Percentiles rank a stretch among this genome's conserved stretches.
Evolutionary conservation across 495 filamentous ascomycete genomes (phyloP).

Genomic region (Clavariopsis aquatica): DNA sequence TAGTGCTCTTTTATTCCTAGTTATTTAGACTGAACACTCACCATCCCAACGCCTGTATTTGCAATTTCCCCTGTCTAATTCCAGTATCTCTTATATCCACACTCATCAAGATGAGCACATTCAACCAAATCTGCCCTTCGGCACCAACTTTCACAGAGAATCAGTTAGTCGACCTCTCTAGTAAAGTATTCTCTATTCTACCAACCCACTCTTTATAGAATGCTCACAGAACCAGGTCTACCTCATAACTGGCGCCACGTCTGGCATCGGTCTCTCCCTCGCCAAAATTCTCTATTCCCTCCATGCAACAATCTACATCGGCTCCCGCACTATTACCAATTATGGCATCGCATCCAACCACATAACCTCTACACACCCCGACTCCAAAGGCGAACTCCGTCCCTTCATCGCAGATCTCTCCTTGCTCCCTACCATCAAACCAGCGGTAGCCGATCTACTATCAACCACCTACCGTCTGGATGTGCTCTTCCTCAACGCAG

Average conservation of each 20-base stretch:
- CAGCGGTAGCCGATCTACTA: constrained; percentile 47
- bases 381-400: constrained; percentile 45
- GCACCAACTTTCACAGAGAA: constrained; percentile 25
- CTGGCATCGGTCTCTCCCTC: constrained; percentile 47
- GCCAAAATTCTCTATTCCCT: constrained; percentile 48
- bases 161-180: constrained; percentile 21
- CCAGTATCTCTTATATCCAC: too few relatives aligned
- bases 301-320: constrained; percentile 50
- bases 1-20: too few relatives aligned
- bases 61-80: too few relatives aligned
- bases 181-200: constrained; percentile 5
- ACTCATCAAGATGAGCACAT: constrained; percentile 19
- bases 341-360: constrained; percentile 44
- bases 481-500: constrained; percentile 56
- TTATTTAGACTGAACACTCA: too few relatives aligned
- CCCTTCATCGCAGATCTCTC: constrained; percentile 50
- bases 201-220: neutral
- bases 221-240: constrained; percentile 14
- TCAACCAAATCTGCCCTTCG: constrained; percentile 30
- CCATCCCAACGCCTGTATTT: too few relatives aligned
- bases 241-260: constrained; percentile 38
- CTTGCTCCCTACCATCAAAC: constrained; percentile 51
- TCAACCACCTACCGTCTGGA: constrained; percentile 49
- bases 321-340: constrained; percentile 41
- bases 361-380: constrained; percentile 32